A percentile compares a stretch with the other conserved stretches of the same genome.
phyloP scores from a whole-genome alignment of 2,329 filamentous ascomycete species.

The Parasarocladium wereldwijsianum region DNA sequence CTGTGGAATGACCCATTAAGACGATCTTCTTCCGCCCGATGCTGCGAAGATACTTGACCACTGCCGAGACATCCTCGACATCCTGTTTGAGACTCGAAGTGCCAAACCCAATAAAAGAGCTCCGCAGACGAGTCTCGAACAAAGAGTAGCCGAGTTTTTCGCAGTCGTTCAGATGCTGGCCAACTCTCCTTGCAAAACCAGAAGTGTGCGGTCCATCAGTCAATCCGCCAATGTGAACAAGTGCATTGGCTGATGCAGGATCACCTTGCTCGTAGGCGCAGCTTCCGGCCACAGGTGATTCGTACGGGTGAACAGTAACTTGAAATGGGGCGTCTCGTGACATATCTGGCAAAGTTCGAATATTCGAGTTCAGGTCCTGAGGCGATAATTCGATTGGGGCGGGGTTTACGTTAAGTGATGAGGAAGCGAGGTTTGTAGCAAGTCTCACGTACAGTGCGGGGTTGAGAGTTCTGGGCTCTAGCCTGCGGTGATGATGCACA shows the following conservation, averaged over 20 bases:
- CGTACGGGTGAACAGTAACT: conserved; percentile 30
- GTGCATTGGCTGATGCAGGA: conserved; percentile 32
- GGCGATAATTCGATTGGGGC: too few relatives aligned
- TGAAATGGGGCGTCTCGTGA: conserved; percentile 19
- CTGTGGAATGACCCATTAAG: conserved; percentile 43
- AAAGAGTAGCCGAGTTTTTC: conserved; percentile 31
- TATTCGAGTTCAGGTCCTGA: too few relatives aligned
- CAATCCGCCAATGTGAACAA: conserved; percentile 58
- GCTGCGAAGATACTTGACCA: conserved; percentile 38
- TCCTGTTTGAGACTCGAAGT: conserved; percentile 34
- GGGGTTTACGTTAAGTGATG: too few relatives aligned
- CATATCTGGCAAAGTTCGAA: conserved; percentile 15
- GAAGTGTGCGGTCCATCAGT: conserved; percentile 55
- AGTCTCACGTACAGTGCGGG: too few relatives aligned
- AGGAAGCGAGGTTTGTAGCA: too few relatives aligned
- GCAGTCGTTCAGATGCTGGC: conserved; percentile 23
- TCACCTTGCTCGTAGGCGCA: conserved; percentile 33
- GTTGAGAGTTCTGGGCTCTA: too few relatives aligned
- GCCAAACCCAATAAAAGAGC: conserved; percentile 38
- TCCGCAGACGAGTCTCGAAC: conserved; percentile 40
- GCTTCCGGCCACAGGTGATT: conserved; percentile 22
- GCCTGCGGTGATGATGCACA: too few relatives aligned
- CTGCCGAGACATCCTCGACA: conserved; percentile 34
- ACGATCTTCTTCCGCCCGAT: conserved; percentile 36
- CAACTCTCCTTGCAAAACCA: conserved; percentile 36